These are phyloP conservation scores for Maudiozyma humilis DNA, from an alignment of 1,139 yeast species.

Conservation along the genomic window DNA sequence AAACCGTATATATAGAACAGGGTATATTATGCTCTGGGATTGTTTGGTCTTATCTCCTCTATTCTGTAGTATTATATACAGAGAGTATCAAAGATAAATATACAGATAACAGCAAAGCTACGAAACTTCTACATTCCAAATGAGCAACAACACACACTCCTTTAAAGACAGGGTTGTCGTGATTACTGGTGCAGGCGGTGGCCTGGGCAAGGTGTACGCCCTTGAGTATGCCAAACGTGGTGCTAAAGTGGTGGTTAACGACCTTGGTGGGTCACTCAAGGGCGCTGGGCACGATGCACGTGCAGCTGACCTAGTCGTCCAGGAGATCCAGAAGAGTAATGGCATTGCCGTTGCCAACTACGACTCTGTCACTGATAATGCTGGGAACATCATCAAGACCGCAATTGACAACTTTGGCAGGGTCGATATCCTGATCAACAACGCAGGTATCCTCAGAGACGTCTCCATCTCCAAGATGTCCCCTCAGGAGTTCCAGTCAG, in stretches of 20 bases:
- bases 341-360: conserved; percentile 91
- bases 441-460: conserved; percentile 85
- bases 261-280: conserved; percentile 74
- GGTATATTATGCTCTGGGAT: too few species aligned
- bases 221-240: conserved; percentile 82
- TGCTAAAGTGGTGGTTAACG: conserved; percentile 87
- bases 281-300: conserved; percentile 59
- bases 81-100: too few species aligned
- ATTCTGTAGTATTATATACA: too few species aligned
- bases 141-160: conserved; percentile 5
- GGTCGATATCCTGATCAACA: conserved; percentile 82
- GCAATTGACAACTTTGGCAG: conserved; percentile 84
- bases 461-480: conserved; percentile 66
- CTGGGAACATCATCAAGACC: conserved; percentile 77
- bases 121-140: too few species aligned
- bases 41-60: too few species aligned
- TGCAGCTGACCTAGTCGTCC: conserved; percentile 86
- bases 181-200: conserved; percentile 97
- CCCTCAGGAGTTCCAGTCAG: conserved; percentile 69
- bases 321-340: conserved; percentile 67
- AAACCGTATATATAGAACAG: neutral
- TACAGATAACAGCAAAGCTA: too few species aligned
- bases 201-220: conserved; percentile 85
- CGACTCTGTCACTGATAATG: conserved; percentile 73
- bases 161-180: conserved; percentile 81